Percentiles rank a stretch among this genome's conserved stretches.
Conservation (phyloP, 257 asterid species). For the Solanum piurae region DNA sequence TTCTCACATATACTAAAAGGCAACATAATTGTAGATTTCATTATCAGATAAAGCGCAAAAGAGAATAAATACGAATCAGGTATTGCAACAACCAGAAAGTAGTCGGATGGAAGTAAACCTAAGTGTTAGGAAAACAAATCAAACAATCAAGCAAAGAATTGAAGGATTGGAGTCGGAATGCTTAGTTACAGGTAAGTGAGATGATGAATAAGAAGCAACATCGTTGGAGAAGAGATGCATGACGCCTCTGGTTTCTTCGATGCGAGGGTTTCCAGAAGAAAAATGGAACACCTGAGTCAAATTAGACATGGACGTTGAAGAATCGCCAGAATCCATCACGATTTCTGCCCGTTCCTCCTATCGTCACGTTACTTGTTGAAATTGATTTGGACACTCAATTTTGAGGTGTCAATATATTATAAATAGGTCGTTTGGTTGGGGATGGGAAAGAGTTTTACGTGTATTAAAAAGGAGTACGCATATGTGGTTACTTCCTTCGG, state of each 20-base stretch:
- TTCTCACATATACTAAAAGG: not conserved
- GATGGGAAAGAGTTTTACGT: no score
- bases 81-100: not conserved
- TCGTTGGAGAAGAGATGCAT: slow-evolving; percentile 66
- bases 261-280: slow-evolving; percentile 97
- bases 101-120: not conserved
- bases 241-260: slow-evolving; percentile 87
- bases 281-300: slow-evolving; percentile 45
- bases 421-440: no score
- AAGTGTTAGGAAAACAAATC: not conserved
- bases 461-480: no score
- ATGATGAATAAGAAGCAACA: slow-evolving; percentile 26
- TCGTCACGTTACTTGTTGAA: not conserved
- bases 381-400: not conserved
- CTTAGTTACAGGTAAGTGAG: slow-evolving; percentile 52
- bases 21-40: not conserved
- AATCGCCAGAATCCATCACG: not conserved
- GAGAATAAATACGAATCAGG: not conserved
- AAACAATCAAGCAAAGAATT: not conserved
- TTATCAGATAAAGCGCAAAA: not conserved
- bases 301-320: slow-evolving; percentile 8
- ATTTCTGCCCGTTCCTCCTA: not conserved
- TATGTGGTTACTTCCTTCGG: no score
- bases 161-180: not conserved
- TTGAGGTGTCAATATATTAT: not conserved